Evolutionary conservation across 1,284 basidiomycete species (phyloP).

Genomic region (Marasmius fiardii): DNA sequence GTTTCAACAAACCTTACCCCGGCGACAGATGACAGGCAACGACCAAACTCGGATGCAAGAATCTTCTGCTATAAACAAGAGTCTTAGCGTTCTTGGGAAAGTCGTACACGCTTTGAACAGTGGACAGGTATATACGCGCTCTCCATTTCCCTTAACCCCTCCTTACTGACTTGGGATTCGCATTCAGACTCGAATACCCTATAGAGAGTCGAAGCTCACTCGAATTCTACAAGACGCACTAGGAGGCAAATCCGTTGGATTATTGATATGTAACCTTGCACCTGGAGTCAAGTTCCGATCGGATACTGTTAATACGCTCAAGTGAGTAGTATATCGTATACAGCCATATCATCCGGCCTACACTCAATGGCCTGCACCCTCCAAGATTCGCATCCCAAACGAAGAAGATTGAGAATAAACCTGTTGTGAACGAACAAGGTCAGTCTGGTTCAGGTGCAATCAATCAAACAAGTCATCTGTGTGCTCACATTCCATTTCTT

Average conservation of each 20-base stretch:
- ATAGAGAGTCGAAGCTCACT: conserved; percentile 81
- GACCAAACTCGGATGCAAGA: conserved; percentile 78
- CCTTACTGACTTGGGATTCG: conserved; percentile 3
- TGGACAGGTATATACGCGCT: conserved; percentile 48
- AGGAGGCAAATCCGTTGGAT: conserved; percentile 70
- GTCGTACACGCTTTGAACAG: conserved; percentile 82
- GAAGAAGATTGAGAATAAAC: conserved; percentile 78
- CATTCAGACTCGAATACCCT: conserved; percentile 69
- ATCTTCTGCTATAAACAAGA: conserved; percentile 83
- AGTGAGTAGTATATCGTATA: conserved; percentile 59
- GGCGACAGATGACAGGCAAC: conserved; percentile 70
- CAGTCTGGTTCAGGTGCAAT: conserved; percentile 17
- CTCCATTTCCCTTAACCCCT: conserved; percentile 5
- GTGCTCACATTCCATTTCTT: background rate
- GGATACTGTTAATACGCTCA: conserved; percentile 82
- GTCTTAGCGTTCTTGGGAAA: conserved; percentile 75
- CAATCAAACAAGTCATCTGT: too few relatives aligned
- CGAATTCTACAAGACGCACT: conserved; percentile 82
- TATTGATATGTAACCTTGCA: conserved; percentile 82
- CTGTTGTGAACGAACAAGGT: conserved; percentile 72
- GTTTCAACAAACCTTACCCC: background rate
- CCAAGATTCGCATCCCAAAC: conserved; percentile 75
- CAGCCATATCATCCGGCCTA: too few relatives aligned
- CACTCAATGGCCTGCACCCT: background rate
- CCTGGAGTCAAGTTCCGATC: conserved; percentile 76